Evolutionary conservation across 2,329 filamentous ascomycete genomes (phyloP).

Genomic region (Penicillium sp.): DNA sequence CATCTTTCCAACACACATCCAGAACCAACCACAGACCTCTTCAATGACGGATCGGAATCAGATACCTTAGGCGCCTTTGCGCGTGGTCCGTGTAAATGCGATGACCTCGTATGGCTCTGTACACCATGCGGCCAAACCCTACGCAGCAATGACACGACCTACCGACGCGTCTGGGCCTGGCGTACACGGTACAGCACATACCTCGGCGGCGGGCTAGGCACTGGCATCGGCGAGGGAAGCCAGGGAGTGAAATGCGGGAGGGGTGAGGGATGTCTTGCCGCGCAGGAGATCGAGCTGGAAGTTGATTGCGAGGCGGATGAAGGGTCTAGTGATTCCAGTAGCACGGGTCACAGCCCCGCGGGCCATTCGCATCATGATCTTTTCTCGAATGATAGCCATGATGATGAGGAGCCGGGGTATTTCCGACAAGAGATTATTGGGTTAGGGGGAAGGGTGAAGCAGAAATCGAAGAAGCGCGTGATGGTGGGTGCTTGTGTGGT

Average conservation of each 20-base stretch:
- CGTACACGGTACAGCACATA: constrained; percentile 74
- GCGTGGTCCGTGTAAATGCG: constrained; percentile 56
- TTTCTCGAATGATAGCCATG: constrained; percentile 24
- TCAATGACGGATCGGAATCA: constrained; percentile 18
- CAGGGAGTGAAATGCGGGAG: constrained; percentile 84
- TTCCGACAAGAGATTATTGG: constrained; percentile 84
- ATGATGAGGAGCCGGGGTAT: constrained; percentile 61
- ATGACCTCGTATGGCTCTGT: constrained; percentile 70
- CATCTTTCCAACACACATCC: constrained; percentile 26
- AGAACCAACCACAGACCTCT: constrained; percentile 21
- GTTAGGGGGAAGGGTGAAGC: constrained; percentile 81
- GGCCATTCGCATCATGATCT: constrained; percentile 20
- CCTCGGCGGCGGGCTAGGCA: constrained; percentile 73
- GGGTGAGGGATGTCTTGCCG: constrained; percentile 69
- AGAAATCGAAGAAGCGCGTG: constrained; percentile 77
- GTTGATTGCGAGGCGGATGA: constrained; percentile 81
- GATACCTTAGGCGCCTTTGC: constrained; percentile 50
- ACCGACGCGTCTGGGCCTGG: constrained; percentile 77
- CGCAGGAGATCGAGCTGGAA: constrained; percentile 73
- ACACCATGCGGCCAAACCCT: constrained; percentile 74
- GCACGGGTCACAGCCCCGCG: constrained; percentile 16
- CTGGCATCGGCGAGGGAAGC: constrained; percentile 81
- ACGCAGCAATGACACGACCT: constrained; percentile 52
- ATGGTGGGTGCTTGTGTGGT: constrained; percentile 78
- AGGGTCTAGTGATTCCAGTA: constrained; percentile 21